phyloP scores from a whole-genome alignment of 768 basidiomycete species.

The Macrolepiota fuliginosa region DNA sequence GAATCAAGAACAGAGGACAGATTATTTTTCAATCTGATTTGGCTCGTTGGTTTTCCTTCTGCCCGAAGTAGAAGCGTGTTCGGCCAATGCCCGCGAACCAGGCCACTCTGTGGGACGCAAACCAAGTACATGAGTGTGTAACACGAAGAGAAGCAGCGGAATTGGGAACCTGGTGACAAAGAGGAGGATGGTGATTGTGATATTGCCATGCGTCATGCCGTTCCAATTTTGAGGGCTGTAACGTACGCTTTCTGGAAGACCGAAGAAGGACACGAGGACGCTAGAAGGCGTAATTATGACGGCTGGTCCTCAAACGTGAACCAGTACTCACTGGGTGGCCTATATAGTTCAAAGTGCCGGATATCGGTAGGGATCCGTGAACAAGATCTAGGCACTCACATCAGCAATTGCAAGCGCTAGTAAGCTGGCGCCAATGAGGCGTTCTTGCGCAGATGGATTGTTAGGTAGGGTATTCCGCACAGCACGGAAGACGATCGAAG shows the following conservation, averaged over 20 bases:
- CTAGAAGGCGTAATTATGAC: slow-evolving; percentile 32
- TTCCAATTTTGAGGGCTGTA: slow-evolving; percentile 60
- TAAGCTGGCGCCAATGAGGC: slow-evolving; percentile 65
- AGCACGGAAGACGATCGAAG: slow-evolving; percentile 67
- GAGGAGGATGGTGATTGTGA: slow-evolving; percentile 58
- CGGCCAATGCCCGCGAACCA: slow-evolving; percentile 45
- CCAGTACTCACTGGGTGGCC: slow-evolving; percentile 56
- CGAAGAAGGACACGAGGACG: slow-evolving; percentile 52
- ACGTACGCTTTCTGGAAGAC: slow-evolving; percentile 54
- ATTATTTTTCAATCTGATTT: not conserved
- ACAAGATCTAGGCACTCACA: slow-evolving; percentile 36
- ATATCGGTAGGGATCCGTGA: not conserved
- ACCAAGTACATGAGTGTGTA: not conserved
- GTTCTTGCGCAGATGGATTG: slow-evolving; percentile 64
- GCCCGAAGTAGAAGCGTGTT: slow-evolving; percentile 28
- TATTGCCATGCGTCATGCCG: slow-evolving; percentile 73
- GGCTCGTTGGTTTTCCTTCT: not conserved
- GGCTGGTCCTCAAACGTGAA: not conserved
- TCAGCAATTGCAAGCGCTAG: slow-evolving; percentile 71
- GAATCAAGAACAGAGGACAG: not conserved
- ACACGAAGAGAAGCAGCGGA: not conserved
- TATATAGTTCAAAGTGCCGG: slow-evolving; percentile 21
- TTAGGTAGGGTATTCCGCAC: slow-evolving; percentile 57
- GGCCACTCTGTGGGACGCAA: slow-evolving; percentile 34
- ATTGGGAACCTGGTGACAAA: slow-evolving; percentile 52